These are phyloP conservation scores for Parascedosporium putredinis DNA, from an alignment of 2,329 filamentous ascomycete genomes.

Conservation along the genomic window DNA sequence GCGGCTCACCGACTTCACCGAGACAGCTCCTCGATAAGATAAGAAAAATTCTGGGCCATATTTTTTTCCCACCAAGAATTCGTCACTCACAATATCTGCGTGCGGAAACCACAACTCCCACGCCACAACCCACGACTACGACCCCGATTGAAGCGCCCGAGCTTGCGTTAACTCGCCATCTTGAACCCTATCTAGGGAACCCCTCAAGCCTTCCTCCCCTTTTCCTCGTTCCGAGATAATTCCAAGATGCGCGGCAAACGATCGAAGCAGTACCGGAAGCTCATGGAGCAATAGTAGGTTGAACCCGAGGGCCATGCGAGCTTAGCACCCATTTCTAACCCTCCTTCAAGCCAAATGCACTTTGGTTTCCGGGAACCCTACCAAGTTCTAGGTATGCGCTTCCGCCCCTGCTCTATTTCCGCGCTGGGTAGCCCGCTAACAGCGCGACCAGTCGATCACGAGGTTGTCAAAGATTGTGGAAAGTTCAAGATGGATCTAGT, in stretches of 20 bases:
- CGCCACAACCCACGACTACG: not conserved
- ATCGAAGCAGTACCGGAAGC: slow-evolving; percentile 56
- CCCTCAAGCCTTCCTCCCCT: too few relatives aligned
- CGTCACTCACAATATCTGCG: too few relatives aligned
- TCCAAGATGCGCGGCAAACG: slow-evolving; percentile 38
- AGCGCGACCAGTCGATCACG: slow-evolving; percentile 56
- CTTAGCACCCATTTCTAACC: not conserved
- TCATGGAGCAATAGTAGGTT: slow-evolving; percentile 85
- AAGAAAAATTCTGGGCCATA: slow-evolving; percentile 6
- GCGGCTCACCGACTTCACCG: not conserved
- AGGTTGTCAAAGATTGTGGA: slow-evolving; percentile 72
- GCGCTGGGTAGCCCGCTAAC: slow-evolving; percentile 7
- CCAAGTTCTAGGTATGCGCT: slow-evolving; percentile 59
- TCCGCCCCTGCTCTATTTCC: slow-evolving; percentile 13
- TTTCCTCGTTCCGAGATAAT: too few relatives aligned
- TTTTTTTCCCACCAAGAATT: too few relatives aligned
- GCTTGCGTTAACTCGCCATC: too few relatives aligned
- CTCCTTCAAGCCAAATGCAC: slow-evolving; percentile 2
- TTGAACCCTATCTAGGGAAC: too few relatives aligned
- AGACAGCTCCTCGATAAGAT: slow-evolving; percentile 5
- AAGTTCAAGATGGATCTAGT: slow-evolving; percentile 86
- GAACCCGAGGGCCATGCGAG: slow-evolving; percentile 17
- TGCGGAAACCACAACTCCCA: not conserved
- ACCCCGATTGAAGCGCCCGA: too few relatives aligned
- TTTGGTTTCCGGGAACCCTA: slow-evolving; percentile 93